phyloP scores from a whole-genome alignment of 768 basidiomycete species.

The Hericium alpestre region DNA sequence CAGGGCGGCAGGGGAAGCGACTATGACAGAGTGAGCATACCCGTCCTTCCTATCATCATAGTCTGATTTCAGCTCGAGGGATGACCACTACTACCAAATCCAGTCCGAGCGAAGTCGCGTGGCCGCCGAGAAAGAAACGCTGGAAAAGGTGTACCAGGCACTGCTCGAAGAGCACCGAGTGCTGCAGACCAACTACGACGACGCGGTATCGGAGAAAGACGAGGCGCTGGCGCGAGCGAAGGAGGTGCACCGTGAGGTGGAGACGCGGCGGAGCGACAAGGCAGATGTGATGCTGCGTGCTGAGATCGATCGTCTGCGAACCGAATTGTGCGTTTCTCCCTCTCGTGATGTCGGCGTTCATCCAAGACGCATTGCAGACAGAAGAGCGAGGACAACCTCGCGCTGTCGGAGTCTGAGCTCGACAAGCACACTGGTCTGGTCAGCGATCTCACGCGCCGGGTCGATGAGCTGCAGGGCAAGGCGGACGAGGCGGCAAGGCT shows the following conservation, averaged over 20 bases:
- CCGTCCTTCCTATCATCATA: not conserved
- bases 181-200: slow-evolving; percentile 71
- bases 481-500: slow-evolving; percentile 72
- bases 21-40: slow-evolving; percentile 69
- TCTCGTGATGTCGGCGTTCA: slow-evolving; percentile 3
- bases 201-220: slow-evolving; percentile 66
- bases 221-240: slow-evolving; percentile 57
- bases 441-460: slow-evolving; percentile 64
- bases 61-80: slow-evolving; percentile 32
- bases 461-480: slow-evolving; percentile 69
- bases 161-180: slow-evolving; percentile 67
- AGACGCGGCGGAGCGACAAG: slow-evolving; percentile 53
- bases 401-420: slow-evolving; percentile 69
- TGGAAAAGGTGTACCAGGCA: slow-evolving; percentile 71
- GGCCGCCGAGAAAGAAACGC: slow-evolving; percentile 73
- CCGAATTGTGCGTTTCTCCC: slow-evolving; percentile 63
- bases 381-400: slow-evolving; percentile 89
- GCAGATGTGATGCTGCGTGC: slow-evolving; percentile 66
- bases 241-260: slow-evolving; percentile 48
- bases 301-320: slow-evolving; percentile 73
- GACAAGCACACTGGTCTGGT: slow-evolving; percentile 66
- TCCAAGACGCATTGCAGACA: slow-evolving; percentile 43
- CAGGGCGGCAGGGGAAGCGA: slow-evolving; percentile 40
- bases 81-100: slow-evolving; percentile 81
- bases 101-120: slow-evolving; percentile 73